These are phyloP conservation scores for Penicillium soppii DNA, from an alignment of 495 filamentous ascomycete genomes.

Conservation along the genomic window DNA sequence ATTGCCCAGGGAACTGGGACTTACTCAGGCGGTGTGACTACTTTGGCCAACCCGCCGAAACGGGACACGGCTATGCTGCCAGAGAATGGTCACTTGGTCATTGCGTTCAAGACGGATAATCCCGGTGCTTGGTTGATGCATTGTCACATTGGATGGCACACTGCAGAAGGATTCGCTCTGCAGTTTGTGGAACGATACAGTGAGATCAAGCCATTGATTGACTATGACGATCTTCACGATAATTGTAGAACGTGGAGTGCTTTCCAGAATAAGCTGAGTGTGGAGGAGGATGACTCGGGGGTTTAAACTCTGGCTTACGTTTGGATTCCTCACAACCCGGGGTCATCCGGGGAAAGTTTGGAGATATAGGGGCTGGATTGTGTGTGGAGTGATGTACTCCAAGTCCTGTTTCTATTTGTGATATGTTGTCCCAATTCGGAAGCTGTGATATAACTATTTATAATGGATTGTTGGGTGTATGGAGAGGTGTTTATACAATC, in stretches of 20 bases:
- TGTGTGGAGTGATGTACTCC: background rate
- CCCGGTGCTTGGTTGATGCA: slow-evolving; percentile 56
- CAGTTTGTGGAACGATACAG: slow-evolving; percentile 45
- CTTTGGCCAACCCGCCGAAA: slow-evolving; percentile 47
- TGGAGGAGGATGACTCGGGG: slow-evolving; percentile 2
- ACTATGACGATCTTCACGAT: slow-evolving; percentile 4
- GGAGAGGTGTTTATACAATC: background rate
- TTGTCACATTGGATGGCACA: slow-evolving; percentile 54
- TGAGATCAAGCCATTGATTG: slow-evolving; percentile 16
- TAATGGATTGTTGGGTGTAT: background rate
- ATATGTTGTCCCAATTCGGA: background rate
- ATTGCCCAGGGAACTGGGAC: slow-evolving; percentile 12
- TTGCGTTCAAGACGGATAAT: slow-evolving; percentile 56
- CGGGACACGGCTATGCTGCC: slow-evolving; percentile 61
- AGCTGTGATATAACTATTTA: background rate
- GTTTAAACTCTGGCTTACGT: slow-evolving; percentile 3
- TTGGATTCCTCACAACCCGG: background rate
- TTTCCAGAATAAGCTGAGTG: slow-evolving; percentile 2
- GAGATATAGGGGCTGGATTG: background rate
- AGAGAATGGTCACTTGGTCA: slow-evolving; percentile 38
- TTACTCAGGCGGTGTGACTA: slow-evolving; percentile 8
- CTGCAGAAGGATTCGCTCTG: slow-evolving; percentile 41
- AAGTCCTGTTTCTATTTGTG: background rate
- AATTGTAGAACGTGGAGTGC: slow-evolving; percentile 15
- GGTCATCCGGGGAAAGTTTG: slow-evolving; percentile 1